phyloP scores from a whole-genome alignment of 2,329 filamentous ascomycete genomes.

The Monosporascus sp. region DNA sequence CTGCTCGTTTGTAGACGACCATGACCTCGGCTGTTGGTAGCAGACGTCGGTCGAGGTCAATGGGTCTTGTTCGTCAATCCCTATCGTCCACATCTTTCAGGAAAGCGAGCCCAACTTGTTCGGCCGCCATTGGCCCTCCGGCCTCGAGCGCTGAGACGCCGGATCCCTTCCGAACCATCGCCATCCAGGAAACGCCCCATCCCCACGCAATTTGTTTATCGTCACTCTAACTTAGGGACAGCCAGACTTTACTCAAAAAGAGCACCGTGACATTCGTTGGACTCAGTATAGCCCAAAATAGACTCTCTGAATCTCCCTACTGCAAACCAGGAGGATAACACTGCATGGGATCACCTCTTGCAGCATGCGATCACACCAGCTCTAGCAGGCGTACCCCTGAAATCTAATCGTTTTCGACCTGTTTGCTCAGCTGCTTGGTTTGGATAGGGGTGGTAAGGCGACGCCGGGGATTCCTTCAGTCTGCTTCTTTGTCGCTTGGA shows the following conservation, averaged over 20 bases:
- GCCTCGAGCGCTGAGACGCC: slow-evolving; percentile 15
- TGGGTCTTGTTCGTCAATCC: background rate
- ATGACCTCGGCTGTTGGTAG: slow-evolving; percentile 1
- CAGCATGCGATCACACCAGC: background rate
- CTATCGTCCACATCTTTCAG: background rate
- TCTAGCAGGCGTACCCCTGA: background rate
- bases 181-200: slow-evolving; percentile 14
- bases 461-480: too few species aligned
- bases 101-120: slow-evolving; percentile 7
- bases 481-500: too few species aligned
- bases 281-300: background rate
- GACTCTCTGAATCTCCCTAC: background rate
- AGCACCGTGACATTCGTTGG: background rate
- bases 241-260: too few species aligned
- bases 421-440: background rate
- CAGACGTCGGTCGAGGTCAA: background rate
- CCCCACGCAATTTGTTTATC: background rate
- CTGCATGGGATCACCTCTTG: background rate
- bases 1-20: background rate
- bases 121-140: slow-evolving; percentile 13
- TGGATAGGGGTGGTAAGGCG: too few species aligned
- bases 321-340: background rate
- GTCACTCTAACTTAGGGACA: too few species aligned
- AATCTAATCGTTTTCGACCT: background rate
- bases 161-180: slow-evolving; percentile 13